These are phyloP conservation scores for Gynochthodes officinalis DNA, from an alignment of 257 asterid genomes.

Conservation along the genomic window DNA sequence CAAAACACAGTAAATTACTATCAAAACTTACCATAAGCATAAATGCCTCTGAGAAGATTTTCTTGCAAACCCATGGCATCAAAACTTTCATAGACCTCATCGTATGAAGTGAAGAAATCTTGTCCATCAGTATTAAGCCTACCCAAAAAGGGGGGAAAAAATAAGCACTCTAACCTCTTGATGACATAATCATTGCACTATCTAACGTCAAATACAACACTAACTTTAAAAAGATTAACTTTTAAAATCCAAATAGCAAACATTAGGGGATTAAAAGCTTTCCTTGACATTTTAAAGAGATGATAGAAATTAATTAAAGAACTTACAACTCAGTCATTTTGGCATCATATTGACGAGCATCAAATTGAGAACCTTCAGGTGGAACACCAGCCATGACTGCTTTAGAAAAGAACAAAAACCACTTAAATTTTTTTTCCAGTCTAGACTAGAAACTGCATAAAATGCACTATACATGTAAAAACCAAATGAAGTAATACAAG, in stretches of 20 bases:
- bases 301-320: neutral
- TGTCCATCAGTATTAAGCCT: slow-evolving; percentile 38
- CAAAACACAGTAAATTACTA: neutral
- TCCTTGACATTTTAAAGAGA: neutral
- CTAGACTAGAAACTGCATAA: no score
- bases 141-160: neutral
- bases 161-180: neutral
- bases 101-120: slow-evolving; percentile 42
- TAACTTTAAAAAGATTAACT: no score
- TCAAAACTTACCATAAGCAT: slow-evolving; percentile 41
- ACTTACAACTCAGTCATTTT: slow-evolving; percentile 49
- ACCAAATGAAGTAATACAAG: no score
- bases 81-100: slow-evolving; percentile 46
- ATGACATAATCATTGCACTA: neutral
- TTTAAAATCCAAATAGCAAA: neutral
- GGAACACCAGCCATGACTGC: slow-evolving; percentile 45
- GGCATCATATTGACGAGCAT: slow-evolving; percentile 41
- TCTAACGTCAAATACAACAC: neutral
- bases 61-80: slow-evolving; percentile 50
- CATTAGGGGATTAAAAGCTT: neutral
- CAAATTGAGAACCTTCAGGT: slow-evolving; percentile 46
- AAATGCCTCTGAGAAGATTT: slow-evolving; percentile 47
- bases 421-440: no score
- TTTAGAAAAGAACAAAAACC: neutral
- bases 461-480: no score